These are phyloP conservation scores for Rhodotorula glutinis DNA, from an alignment of 1,284 basidiomycete species.

Conservation along the genomic window DNA sequence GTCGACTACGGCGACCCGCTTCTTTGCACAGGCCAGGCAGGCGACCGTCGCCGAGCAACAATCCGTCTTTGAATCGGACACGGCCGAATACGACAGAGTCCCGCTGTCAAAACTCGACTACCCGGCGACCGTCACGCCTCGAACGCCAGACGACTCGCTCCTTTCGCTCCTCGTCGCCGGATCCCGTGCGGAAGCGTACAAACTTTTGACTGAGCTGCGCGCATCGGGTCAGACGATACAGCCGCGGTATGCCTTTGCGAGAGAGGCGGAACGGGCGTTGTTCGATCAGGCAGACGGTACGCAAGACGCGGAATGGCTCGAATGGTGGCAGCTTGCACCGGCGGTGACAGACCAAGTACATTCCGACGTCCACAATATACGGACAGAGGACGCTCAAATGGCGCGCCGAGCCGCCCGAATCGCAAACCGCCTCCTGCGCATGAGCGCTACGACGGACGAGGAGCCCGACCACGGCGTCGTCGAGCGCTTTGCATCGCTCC, in stretches of 20 bases:
- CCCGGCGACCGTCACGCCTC: neutral
- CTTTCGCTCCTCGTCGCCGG: constrained; percentile 6
- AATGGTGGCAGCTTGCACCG: constrained; percentile 26
- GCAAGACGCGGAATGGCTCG: constrained; percentile 13
- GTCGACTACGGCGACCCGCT: neutral
- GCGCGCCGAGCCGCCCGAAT: neutral
- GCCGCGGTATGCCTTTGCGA: constrained; percentile 5
- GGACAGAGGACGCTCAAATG: neutral
- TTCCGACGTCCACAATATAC: neutral
- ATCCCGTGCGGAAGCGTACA: neutral
- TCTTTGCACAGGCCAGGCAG: neutral
- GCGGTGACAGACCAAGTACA: neutral
- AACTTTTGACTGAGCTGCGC: constrained; percentile 10
- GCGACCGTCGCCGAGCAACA: too few relatives aligned
- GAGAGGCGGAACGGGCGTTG: neutral
- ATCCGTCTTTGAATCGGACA: constrained; percentile 15
- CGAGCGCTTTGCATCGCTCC: neutral
- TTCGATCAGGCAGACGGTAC: neutral
- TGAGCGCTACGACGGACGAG: neutral
- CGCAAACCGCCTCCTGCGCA: too few relatives aligned
- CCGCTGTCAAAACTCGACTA: constrained; percentile 30
- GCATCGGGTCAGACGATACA: neutral
- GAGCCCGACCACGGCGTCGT: neutral
- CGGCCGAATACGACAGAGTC: constrained; percentile 15
- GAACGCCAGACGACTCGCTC: constrained; percentile 21